Conservation (phyloP, 1,284 basidiomycete genomes). For the Ustilago cynodontis region DNA sequence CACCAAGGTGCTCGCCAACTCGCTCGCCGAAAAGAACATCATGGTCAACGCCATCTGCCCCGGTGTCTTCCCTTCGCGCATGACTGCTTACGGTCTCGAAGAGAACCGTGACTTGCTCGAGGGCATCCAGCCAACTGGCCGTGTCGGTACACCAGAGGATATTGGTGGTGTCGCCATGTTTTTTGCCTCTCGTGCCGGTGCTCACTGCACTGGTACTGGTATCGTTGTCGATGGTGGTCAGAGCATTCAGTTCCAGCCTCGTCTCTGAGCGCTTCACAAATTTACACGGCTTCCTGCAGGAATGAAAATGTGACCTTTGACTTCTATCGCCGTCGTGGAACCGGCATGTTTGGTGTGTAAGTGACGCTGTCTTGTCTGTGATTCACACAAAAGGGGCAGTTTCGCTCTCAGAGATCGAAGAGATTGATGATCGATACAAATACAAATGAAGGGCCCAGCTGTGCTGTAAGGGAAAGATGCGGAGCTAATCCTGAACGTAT, state of each 20-base stretch:
- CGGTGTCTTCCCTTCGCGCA: conserved; percentile 83
- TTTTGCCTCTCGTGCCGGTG: conserved; percentile 78
- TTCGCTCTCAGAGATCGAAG: neutral
- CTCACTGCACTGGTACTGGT: conserved; percentile 81
- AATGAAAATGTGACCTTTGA: neutral
- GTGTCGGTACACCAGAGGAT: conserved; percentile 78
- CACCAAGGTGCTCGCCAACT: conserved; percentile 79
- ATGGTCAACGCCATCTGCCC: conserved; percentile 86
- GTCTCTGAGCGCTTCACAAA: conserved; percentile 17
- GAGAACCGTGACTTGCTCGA: conserved; percentile 72
- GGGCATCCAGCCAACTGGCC: conserved; percentile 69
- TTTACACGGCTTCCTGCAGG: too few species aligned
- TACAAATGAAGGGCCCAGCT: conserved; percentile 10
- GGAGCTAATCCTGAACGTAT: conserved; percentile 37
- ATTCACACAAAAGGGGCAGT: neutral
- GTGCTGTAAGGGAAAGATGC: neutral
- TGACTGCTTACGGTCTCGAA: conserved; percentile 82
- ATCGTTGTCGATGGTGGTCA: conserved; percentile 78
- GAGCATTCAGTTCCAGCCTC: conserved; percentile 62
- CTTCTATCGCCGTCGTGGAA: neutral
- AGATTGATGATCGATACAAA: conserved; percentile 15
- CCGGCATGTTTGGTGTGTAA: neutral
- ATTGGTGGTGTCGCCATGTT: conserved; percentile 82
- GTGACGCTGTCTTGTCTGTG: too few species aligned
- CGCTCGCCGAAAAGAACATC: conserved; percentile 74